phyloP scores from a whole-genome alignment of 2,329 filamentous ascomycete species.

The Chalara sp. region DNA sequence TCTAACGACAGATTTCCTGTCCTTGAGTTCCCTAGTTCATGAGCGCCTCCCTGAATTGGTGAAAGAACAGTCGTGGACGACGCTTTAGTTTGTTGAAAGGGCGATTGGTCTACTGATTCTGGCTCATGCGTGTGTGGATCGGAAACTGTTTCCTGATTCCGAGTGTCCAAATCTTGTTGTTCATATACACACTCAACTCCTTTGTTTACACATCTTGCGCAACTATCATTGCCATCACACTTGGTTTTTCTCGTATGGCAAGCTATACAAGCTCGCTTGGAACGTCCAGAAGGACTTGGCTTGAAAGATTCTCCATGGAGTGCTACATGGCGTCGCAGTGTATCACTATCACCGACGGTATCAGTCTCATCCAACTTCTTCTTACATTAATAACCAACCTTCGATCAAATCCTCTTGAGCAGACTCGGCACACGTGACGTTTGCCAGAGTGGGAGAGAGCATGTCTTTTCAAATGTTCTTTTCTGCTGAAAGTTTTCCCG shows the following conservation, averaged over 20 bases:
- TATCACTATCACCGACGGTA: constrained; percentile 13
- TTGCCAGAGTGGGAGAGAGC: constrained; percentile 13
- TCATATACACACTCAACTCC: constrained; percentile 32
- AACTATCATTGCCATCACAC: constrained; percentile 34
- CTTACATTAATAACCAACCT: constrained; percentile 10
- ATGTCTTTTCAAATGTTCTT: constrained; percentile 21
- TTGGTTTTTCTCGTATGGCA: constrained; percentile 40
- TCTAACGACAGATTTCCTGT: background rate
- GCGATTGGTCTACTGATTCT: background rate
- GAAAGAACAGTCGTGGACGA: background rate
- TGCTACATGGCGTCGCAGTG: constrained; percentile 20
- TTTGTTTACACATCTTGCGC: constrained; percentile 33
- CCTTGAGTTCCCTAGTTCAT: background rate
- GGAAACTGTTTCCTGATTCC: background rate
- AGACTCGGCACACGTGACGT: constrained; percentile 14
- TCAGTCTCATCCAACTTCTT: background rate
- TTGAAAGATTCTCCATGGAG: constrained; percentile 20
- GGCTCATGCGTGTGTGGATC: background rate
- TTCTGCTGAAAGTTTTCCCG: constrained; percentile 16
- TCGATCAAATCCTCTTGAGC: constrained; percentile 18
- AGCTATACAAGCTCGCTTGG: constrained; percentile 34
- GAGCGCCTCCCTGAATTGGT: background rate
- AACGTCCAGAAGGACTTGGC: constrained; percentile 20
- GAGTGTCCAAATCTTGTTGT: background rate
- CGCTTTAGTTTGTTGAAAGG: background rate